Evolutionary conservation across 2,329 filamentous ascomycete species (phyloP), one percentile per base, ranked within the genome.

Genomic region (Diplodia intermedia): DNA sequence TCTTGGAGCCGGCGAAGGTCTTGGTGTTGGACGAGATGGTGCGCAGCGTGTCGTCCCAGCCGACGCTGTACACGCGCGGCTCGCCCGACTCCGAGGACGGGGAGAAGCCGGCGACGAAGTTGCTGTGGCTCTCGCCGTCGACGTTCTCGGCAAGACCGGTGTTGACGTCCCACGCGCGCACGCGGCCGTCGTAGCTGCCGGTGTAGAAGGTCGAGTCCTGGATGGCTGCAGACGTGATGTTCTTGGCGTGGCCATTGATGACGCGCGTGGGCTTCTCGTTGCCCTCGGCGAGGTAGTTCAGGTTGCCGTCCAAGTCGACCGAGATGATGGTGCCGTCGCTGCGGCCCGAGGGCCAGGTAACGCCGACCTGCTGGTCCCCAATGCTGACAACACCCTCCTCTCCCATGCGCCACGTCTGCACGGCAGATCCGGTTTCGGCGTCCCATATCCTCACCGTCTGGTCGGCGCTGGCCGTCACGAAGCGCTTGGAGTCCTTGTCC

Each of bases 371-470:
- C 79, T 99, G 95, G 76, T 97, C 87, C 3, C 86, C 85, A 47
- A 97, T 84, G 76, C 88, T 93, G 70, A 90, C 86, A 54, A 82
- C 83, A 18, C 89, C 90, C 52, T 94, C 90, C 38, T 87, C 88
- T 26, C 94, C 93, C 77, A 98, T 87, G 71, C 87, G 87, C 95
- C 95, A 99, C 31, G 88, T 92, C 78, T 96, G 91, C 8, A 90
- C 84, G 23, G 88, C 87, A 76, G 91, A 91, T 40, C 91, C 92
- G 15, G 89, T 85, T 76, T 97, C 92, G 2, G 88, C 89, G 75
- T 98, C 94, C 95, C 95, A 99, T 31, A 97, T 86, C 79, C 93
- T 94, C 67, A 99, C 92, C 0, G 93, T 97, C 81, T 95, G 93
- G 77, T 99, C 95, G 9, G 93, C 94, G 75, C 93, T 97, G 18